Evolutionary conservation across 805 yeast species (phyloP), one percentile per base, ranked within the genome.

Genomic region (Ogataea trehaloabstinens): DNA sequence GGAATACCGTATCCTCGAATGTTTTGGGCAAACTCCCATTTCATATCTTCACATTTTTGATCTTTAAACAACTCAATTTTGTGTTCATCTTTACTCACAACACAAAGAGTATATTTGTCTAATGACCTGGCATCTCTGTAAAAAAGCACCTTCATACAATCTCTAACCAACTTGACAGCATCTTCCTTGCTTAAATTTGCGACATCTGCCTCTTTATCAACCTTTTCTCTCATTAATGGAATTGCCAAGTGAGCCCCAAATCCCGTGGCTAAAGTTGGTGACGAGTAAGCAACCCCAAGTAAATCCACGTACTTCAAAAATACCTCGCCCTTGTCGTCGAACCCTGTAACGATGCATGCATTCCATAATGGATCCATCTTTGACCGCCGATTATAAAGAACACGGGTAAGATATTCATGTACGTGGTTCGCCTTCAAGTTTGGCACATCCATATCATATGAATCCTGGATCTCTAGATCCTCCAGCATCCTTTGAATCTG

Each of bases 321-420:
- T 31, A 93, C 88, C 50, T 76, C 72, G 33, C 68, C 73, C 41
- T 80, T 80, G 47, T 76, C 79, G 58, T 85, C 84, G 51, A 84
- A 72, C 7, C 99, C 99, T 11, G 89, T 96, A 37, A 93, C 97
- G 40, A 93, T 71, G 27, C 85, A 67, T 1, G 98, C 84, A 64
- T 93, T 93, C 98, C 98, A 93, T 48, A 89, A 72, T 18, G 99
- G 99, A 61, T 93, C 80, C 91, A 93, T 82, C 64, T 93, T 89
- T 37, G 85, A 75, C 65, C 99, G 78, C 65, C 98, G 82, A 49
- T 76, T 70, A 67, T 93, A 93, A 73, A 91, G 71, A 31, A 91
- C 82, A 43, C 84, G 78, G 34, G 91, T 80, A 50, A 93, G 70
- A 62, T 89, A 93, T 59, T 86, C 91, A 63, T 87, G 95, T 30